Base-by-base conservation (phyloP, 140 eudicot species). In the Stevia rebaudiana region DNA sequence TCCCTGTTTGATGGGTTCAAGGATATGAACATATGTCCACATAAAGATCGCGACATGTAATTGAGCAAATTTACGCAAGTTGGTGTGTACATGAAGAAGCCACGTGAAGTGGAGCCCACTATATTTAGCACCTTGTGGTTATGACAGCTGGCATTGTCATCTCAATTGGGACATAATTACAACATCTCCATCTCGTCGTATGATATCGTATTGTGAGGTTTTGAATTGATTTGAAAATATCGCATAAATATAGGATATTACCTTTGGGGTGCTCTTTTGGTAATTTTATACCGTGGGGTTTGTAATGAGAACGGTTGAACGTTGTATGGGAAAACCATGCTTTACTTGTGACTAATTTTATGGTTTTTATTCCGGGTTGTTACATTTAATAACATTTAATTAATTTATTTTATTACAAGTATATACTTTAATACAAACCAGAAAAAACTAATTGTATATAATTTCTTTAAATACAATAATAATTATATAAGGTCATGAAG, bases 21-120 rank as follows among this genome's bases (percentile, higher is more conserved):
- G 52, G 52, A 69, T 54, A 19, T 8, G 11, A 73, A 67, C 86
- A 80, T 55, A 76, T 78, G 86, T 68, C 61, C 15, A 0, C 24
- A 6, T 30, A 8, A 6, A 15, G 43, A 56, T 31, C 4, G n/a
- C 1, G 63, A 56, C 25, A 56, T 56, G 42, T 31, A 42, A 74
- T 59, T 21, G 17, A 53, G 5, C 44, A 33, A 50, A 13, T 15
- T 21, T 22, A 28, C 7, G 63, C 63, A 12, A 49, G n/a, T 16
- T 73, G 50, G 58, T 43, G 67, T 58, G 42, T 40, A 44, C 2
- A 56, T 3, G 76, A 69, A 66, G 18, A 67, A 31, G 69, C 80
- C 94, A 85, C 84, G 86, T 85, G 89, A 85, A 61, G 61, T 74
- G 81, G 83, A 15, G 42, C 79, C 74, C 59, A 50, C 37, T 74